Base-by-base conservation (phyloP, 2,329 filamentous ascomycete species). In the Emergomyces orientalis region DNA sequence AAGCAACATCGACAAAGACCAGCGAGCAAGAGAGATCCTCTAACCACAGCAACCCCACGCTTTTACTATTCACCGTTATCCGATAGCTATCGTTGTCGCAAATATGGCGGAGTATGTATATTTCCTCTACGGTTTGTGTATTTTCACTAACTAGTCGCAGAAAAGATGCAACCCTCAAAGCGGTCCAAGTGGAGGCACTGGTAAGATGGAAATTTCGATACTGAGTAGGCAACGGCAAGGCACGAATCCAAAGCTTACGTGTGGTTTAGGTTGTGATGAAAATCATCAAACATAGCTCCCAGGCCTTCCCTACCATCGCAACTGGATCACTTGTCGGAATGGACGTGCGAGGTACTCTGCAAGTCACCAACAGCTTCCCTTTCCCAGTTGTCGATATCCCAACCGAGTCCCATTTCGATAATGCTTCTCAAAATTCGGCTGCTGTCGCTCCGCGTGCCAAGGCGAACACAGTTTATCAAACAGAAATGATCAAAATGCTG, bases 401-500 rank as follows among this genome's bases (percentile, higher is more conserved):
- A 67, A 78, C 85, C 71, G 88, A 90, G 71, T 82, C 81, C 63
- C 89, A 92, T 80, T 87, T 90, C 77, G 90, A 82, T 69, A 79
- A 79, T 67, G 77, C 83, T 65, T 82, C 88, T 63, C 88, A 88
- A 60, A 86, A 87, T 71, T 80, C 89, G 55, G 91, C 94, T 25
- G 89, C 91, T 37, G 89, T 91, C 17, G 94, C 94, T 56, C 94
- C 94, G 68, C 88, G 94, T 69, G 89, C 92, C 68, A 97, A 97
- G 82, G 85, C 89, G 72, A 97, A 96, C 77, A 83, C 88, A 27
- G 79, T 82, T 70, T 97, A 99, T 80, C 90, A 96, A 80, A 88
- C 86, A 68, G 94, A 99, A 78, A 97, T 97, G 93, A 93, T 99
- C 78, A 89, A 91, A 73, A 91, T 94, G 77, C 81, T 97, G 67